Evolutionary conservation across 2,329 filamentous ascomycete genomes (phyloP).

Genomic region (Sporothrix variecibatus): DNA sequence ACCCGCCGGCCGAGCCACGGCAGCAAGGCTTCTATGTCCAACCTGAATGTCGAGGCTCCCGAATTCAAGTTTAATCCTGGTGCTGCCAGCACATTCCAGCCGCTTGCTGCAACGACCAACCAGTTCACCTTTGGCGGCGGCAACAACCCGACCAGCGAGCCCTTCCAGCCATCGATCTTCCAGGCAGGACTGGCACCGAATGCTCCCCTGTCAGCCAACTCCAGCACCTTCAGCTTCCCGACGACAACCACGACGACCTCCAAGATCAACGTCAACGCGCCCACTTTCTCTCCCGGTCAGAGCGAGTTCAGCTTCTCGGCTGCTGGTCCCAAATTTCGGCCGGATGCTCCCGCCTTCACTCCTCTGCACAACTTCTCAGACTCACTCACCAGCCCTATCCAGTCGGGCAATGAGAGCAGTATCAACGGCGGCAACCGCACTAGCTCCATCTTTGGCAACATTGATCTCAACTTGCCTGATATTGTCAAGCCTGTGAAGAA

Average conservation of each 20-base stretch:
- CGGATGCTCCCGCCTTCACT: slow-evolving; percentile 75
- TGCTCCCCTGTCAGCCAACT: slow-evolving; percentile 40
- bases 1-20: slow-evolving; percentile 58
- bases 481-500: slow-evolving; percentile 67
- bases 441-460: slow-evolving; percentile 68
- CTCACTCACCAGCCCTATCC: slow-evolving; percentile 49
- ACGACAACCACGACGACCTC: slow-evolving; percentile 43
- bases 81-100: slow-evolving; percentile 54
- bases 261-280: slow-evolving; percentile 69
- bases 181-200: slow-evolving; percentile 43
- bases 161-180: slow-evolving; percentile 54
- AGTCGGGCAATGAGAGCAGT: slow-evolving; percentile 48
- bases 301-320: slow-evolving; percentile 69
- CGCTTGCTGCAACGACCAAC: slow-evolving; percentile 36
- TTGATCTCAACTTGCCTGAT: slow-evolving; percentile 63
- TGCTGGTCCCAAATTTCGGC: slow-evolving; percentile 68
- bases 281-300: slow-evolving; percentile 69
- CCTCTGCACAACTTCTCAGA: slow-evolving; percentile 55
- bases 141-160: slow-evolving; percentile 33
- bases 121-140: slow-evolving; percentile 54
- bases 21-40: slow-evolving; percentile 71
- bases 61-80: slow-evolving; percentile 78
- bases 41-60: slow-evolving; percentile 84
- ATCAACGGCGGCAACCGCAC: slow-evolving; percentile 38
- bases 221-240: slow-evolving; percentile 47